Conservation (phyloP, 2,329 filamentous ascomycete genomes). For the Magnaporthales sp. region DNA sequence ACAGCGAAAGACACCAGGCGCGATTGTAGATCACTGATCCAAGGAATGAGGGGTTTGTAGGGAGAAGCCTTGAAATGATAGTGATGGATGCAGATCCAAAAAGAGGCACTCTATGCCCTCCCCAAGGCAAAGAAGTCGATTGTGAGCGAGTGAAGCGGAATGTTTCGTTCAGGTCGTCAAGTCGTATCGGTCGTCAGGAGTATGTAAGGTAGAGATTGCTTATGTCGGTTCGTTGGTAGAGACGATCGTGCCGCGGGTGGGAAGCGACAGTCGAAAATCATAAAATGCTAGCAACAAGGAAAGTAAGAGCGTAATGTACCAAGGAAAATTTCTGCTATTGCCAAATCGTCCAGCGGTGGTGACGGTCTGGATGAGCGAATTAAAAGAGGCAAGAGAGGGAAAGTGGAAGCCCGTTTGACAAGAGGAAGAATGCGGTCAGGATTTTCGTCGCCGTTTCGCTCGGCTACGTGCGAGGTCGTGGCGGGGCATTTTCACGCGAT, state of each 20-base stretch:
- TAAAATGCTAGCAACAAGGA: background rate
- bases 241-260: background rate
- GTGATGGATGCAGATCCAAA: conserved; percentile 2
- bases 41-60: background rate
- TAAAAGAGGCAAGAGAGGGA: background rate
- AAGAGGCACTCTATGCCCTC: background rate
- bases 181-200: conserved; percentile 8
- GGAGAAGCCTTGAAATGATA: background rate
- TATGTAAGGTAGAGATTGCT: background rate
- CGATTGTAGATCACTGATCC: background rate
- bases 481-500: conserved; percentile 2
- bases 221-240: background rate
- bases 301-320: background rate
- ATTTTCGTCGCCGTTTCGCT: background rate
- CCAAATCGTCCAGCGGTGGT: background rate
- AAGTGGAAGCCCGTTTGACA: background rate
- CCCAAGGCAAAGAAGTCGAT: background rate
- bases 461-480: background rate
- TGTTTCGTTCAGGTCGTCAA: conserved; percentile 12
- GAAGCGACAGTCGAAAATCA: background rate
- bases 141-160: background rate
- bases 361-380: background rate
- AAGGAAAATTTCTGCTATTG: background rate
- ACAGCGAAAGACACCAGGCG: background rate
- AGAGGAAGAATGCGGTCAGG: background rate